Base-by-base conservation (phyloP, 2,329 filamentous ascomycete species). In the Claviceps arundinis region DNA sequence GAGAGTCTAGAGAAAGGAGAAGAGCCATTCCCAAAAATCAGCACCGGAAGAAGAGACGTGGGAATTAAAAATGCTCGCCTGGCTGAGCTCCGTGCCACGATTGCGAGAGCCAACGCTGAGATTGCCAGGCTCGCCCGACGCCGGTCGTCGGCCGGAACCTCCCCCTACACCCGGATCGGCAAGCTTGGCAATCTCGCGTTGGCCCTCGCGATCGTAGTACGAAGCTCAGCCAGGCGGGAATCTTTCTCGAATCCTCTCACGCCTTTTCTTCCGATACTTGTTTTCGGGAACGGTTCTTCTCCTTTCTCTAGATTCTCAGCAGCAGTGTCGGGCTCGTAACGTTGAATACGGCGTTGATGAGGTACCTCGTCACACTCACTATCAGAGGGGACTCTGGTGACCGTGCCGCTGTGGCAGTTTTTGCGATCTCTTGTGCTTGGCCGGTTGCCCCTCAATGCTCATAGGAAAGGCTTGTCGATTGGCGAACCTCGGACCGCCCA, bases 21-120 rank as follows among this genome's bases (percentile, higher is more conserved):
- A 56, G 38, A 5, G 54, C 52, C 26, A 56, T 22, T 22, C 22
- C 37, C 43, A 50, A 38, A 14, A 11, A 55, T 41, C 51, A 64
- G 16, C 60, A 63, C 37, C 58, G 60, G 3, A 56, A 38, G 4
- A 16, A 40, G 8, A 61, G 19, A 61, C 19, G 5, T 47, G 52
- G 5, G 38, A 22, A 22, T 22, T 41, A 17, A 26, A 5, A 43
- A 50, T 4, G 40, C 56, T 34, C 57, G 54, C 34, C 57, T 65
- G 2, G 61, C 61, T 34, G 56, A 59, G 8, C 38, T 49, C 7
- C 40, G 22, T 4, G 45, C 40, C 22, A 65, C 66, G 56, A 73
- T 74, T 51, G 64, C 63, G 7, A 63, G 63, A 51, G 68, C 69
- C 51, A 75, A 75, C 51, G 64, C 65, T 37, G 65, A 67, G 53